phyloP scores from a whole-genome alignment of 805 yeast genomes.

The Metschnikowia amazonensis region DNA sequence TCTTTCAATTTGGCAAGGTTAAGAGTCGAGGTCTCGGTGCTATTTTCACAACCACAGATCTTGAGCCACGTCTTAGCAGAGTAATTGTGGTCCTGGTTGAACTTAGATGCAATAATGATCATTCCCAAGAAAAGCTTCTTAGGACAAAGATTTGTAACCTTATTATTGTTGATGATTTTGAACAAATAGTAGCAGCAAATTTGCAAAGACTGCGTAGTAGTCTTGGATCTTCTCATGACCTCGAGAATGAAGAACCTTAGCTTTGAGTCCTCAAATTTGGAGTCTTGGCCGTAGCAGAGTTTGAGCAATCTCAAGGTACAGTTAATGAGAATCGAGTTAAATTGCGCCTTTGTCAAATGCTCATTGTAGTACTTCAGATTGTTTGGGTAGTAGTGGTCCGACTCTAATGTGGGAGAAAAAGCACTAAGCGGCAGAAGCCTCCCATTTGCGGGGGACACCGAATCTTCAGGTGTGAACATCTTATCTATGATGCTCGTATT shows the following conservation, averaged over 20 bases:
- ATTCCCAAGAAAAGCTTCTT: constrained; percentile 65
- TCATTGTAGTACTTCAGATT: constrained; percentile 38
- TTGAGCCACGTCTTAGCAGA: constrained; percentile 69
- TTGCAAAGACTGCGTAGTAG: constrained; percentile 60
- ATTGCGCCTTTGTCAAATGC: constrained; percentile 38
- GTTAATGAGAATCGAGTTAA: constrained; percentile 37
- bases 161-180: constrained; percentile 34
- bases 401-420: constrained; percentile 12
- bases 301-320: constrained; percentile 34
- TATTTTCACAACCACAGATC: constrained; percentile 53
- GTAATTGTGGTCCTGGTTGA: constrained; percentile 68
- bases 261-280: constrained; percentile 15
- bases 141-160: constrained; percentile 42
- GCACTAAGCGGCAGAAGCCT: constrained; percentile 8
- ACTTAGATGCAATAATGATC: constrained; percentile 69
- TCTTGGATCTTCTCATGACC: constrained; percentile 49
- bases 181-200: constrained; percentile 64
- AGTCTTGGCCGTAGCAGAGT: constrained; percentile 23
- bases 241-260: constrained; percentile 36
- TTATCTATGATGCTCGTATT: not conserved
- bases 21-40: constrained; percentile 27
- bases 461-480: constrained; percentile 16
- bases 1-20: constrained; percentile 44
- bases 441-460: constrained; percentile 13
- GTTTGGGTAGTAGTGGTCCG: constrained; percentile 29